These are phyloP conservation scores for Aspergillus diversus DNA, from an alignment of 495 filamentous ascomycete genomes.

Conservation along the genomic window DNA sequence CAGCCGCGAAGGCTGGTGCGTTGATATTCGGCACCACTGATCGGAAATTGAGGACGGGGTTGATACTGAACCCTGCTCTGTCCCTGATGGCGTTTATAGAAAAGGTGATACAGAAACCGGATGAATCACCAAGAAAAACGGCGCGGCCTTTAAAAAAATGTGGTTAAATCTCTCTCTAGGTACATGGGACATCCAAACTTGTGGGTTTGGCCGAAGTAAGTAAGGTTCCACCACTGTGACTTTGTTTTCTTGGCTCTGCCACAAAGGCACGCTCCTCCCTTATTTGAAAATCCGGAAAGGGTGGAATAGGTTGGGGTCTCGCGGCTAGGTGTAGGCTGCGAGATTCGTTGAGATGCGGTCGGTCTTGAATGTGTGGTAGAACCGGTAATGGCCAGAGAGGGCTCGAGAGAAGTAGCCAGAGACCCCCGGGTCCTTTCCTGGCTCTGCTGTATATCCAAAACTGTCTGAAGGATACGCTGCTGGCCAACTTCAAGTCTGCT, in stretches of 20 bases:
- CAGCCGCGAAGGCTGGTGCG: neutral
- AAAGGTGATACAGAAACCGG: neutral
- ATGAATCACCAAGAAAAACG: neutral
- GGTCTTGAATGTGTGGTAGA: neutral
- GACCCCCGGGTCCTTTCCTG: neutral
- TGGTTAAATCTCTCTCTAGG: too few relatives aligned
- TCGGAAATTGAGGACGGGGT: neutral
- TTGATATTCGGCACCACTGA: neutral
- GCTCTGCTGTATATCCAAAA: neutral
- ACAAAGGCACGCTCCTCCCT: too few relatives aligned
- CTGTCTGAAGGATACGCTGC: neutral
- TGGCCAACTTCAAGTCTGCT: neutral
- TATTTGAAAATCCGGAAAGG: too few relatives aligned
- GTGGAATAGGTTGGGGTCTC: too few relatives aligned
- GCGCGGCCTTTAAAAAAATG: too few relatives aligned
- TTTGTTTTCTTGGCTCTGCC: too few relatives aligned
- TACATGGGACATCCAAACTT: too few relatives aligned
- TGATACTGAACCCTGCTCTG: neutral
- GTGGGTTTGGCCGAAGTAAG: too few relatives aligned
- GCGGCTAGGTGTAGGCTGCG: too few relatives aligned
- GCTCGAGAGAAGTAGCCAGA: neutral
- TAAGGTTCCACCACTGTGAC: too few relatives aligned
- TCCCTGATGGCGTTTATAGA: neutral
- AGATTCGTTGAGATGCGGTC: too few relatives aligned
- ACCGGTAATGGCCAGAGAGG: too few relatives aligned